phyloP scores from a whole-genome alignment of 441 rosid genomes.

The Syzygium malaccense region DNA sequence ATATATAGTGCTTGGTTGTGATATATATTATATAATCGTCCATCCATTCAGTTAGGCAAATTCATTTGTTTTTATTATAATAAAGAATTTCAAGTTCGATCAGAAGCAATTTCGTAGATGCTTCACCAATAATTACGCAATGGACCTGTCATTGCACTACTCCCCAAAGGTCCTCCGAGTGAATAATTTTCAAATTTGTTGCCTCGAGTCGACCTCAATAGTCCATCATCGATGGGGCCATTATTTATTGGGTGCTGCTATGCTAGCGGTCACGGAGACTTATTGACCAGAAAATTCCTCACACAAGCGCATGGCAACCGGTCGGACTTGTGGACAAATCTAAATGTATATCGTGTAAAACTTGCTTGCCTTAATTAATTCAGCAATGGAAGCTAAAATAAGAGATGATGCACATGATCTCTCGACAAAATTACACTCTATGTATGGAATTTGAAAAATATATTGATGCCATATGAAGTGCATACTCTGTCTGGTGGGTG shows the following conservation, averaged over 20 bases:
- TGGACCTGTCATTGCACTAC: too few species aligned
- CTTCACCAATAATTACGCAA: too few species aligned
- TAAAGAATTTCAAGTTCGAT: too few species aligned
- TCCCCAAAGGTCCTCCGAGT: too few species aligned
- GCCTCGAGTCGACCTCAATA: too few species aligned
- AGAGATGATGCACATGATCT: not conserved
- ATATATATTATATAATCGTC: too few species aligned
- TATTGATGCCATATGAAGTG: not conserved
- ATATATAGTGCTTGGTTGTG: too few species aligned
- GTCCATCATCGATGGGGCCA: not conserved
- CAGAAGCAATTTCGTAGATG: too few species aligned
- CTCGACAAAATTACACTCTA: not conserved
- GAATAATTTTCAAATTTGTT: too few species aligned
- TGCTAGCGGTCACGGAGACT: not conserved
- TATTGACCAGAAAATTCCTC: not conserved
- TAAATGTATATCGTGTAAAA: not conserved
- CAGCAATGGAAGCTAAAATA: not conserved
- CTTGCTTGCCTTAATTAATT: not conserved
- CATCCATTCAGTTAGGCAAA: too few species aligned
- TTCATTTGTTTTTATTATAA: too few species aligned
- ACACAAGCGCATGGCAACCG: not conserved
- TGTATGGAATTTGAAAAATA: too few species aligned
- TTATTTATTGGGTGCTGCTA: not conserved
- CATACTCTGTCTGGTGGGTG: not conserved
- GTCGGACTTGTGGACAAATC: not conserved